Conservation (phyloP, 805 yeast genomes). For the Myxozyma neotropica region DNA sequence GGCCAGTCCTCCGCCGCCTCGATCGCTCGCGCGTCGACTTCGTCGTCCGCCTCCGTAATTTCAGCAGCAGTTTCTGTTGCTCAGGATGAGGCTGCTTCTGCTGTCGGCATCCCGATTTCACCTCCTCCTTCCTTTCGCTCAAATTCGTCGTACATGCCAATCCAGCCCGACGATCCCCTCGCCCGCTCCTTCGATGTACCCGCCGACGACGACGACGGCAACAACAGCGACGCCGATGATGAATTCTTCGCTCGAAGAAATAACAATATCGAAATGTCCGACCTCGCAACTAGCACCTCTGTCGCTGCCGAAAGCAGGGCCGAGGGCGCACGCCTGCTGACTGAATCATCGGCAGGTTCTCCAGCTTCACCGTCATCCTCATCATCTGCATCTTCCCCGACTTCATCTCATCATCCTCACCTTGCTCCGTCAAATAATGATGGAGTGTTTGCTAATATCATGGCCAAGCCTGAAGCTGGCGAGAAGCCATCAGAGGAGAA, state of each 20-base stretch:
- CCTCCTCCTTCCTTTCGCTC: slow-evolving; percentile 36
- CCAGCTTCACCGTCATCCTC: slow-evolving; percentile 10
- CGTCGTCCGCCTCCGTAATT: slow-evolving; percentile 14
- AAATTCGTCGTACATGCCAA: slow-evolving; percentile 30
- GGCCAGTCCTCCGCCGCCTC: slow-evolving; percentile 11
- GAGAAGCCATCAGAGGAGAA: slow-evolving; percentile 36
- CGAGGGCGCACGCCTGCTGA: slow-evolving; percentile 6
- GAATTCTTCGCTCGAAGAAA: slow-evolving; percentile 15
- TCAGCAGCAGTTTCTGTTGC: neutral
- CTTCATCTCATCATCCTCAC: neutral
- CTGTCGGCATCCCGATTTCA: slow-evolving; percentile 26
- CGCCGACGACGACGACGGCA: slow-evolving; percentile 21
- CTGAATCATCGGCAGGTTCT: neutral
- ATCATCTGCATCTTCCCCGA: slow-evolving; percentile 12
- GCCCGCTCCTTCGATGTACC: slow-evolving; percentile 32
- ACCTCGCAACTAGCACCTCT: neutral
- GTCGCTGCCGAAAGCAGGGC: slow-evolving; percentile 6
- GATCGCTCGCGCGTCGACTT: slow-evolving; percentile 12
- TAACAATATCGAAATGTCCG: neutral
- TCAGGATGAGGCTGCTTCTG: slow-evolving; percentile 8
- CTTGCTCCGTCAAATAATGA: slow-evolving; percentile 49
- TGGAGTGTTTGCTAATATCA: slow-evolving; percentile 89
- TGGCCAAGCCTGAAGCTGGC: slow-evolving; percentile 78
- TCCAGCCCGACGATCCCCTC: slow-evolving; percentile 34
- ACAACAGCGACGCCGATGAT: slow-evolving; percentile 22